Conservation (phyloP, 2,329 filamentous ascomycete genomes). For the Capronia epimyces region DNA sequence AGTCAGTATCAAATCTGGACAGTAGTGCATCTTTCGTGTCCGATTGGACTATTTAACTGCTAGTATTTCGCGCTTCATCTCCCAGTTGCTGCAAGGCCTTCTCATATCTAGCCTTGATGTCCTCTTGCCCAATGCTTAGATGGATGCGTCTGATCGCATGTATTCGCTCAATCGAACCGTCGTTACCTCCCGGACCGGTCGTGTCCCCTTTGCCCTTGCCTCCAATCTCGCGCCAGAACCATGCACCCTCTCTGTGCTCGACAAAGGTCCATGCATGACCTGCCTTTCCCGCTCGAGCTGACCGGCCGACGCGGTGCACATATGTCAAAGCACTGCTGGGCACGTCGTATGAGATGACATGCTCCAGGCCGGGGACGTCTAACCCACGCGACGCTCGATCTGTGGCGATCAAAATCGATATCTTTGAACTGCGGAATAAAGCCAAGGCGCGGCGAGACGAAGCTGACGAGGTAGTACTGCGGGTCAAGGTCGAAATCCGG, state of each 20-base stretch:
- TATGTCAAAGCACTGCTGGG: conserved; percentile 94
- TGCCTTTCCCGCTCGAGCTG: conserved; percentile 78
- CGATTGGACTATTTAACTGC: too few relatives aligned
- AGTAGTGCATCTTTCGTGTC: too few relatives aligned
- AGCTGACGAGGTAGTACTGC: conserved; percentile 39
- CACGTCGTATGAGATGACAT: conserved; percentile 93
- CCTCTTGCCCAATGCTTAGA: conserved; percentile 14
- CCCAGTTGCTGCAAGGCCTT: conserved; percentile 24
- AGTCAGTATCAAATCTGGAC: too few relatives aligned
- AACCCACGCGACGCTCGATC: conserved; percentile 92
- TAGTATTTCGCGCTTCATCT: conserved; percentile 15
- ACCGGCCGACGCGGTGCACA: conserved; percentile 92
- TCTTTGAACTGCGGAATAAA: conserved; percentile 81
- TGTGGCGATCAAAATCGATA: conserved; percentile 88
- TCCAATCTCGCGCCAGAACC: conserved; percentile 86
- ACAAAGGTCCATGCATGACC: conserved; percentile 83
- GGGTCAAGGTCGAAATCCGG: conserved; percentile 78
- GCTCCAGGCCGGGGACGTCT: conserved; percentile 83
- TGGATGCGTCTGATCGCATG: conserved; percentile 13
- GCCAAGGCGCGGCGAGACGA: conserved; percentile 66
- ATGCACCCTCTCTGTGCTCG: conserved; percentile 72
- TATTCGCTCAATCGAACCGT: conserved; percentile 10
- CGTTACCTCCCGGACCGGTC: neutral
- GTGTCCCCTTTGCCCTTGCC: conserved; percentile 32
- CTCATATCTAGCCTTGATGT: conserved; percentile 21